A percentile compares a stretch with the other conserved stretches of the same genome.
Evolutionary conservation across 225 moss, liverwort and hornwort genomes (phyloP).

Genomic region (Straminergon stramineum): DNA sequence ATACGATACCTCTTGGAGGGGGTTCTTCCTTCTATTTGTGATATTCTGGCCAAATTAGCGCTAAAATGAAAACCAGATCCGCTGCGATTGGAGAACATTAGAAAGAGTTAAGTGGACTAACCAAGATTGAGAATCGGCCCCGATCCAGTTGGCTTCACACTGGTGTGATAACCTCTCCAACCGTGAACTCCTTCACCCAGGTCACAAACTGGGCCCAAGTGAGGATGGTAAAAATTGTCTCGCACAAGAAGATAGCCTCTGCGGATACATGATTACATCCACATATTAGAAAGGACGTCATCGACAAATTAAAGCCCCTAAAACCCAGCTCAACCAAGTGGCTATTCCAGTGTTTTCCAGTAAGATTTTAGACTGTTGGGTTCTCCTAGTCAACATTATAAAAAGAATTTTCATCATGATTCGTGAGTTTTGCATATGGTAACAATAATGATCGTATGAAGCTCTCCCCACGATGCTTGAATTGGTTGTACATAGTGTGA

Average conservation of each 20-base stretch:
- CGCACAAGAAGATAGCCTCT: constrained; percentile 72
- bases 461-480: not conserved
- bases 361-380: not conserved
- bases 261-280: not conserved
- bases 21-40: not conserved
- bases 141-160: constrained; percentile 52
- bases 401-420: not conserved
- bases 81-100: too few relatives aligned
- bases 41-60: not conserved
- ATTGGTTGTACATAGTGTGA: not conserved
- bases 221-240: constrained; percentile 67
- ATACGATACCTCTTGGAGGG: not conserved
- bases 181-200: constrained; percentile 76
- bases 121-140: constrained; percentile 70
- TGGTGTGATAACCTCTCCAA: constrained; percentile 79
- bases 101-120: not conserved
- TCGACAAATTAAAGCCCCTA: not conserved
- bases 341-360: too few relatives aligned
- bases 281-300: not conserved
- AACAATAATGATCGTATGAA: not conserved
- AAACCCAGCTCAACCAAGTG: not conserved
- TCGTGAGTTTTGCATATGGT: not conserved
- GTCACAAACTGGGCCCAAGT: constrained; percentile 43
- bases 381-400: not conserved
- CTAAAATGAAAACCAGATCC: not conserved